Evolutionary conservation across 371 early-diverging fungal species (phyloP).

Genomic region (Amoeboaphelidium protococcarum): DNA sequence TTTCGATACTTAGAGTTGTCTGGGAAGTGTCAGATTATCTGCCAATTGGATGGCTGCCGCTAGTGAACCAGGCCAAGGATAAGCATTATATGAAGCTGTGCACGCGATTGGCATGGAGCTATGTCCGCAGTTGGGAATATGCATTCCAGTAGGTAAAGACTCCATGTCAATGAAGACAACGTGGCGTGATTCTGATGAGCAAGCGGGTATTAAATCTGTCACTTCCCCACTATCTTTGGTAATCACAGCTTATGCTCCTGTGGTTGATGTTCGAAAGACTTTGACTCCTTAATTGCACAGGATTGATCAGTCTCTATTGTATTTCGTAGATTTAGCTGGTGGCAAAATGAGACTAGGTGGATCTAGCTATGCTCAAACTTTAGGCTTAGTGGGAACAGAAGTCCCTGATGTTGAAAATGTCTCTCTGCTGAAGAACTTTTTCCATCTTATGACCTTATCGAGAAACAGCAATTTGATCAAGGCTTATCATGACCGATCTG

Average conservation of each 20-base stretch:
- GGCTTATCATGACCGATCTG: constrained; percentile 90
- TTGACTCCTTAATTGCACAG: constrained; percentile 60
- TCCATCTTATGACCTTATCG: constrained; percentile 32
- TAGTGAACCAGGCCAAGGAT: constrained; percentile 64
- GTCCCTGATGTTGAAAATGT: constrained; percentile 66
- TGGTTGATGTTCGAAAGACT: constrained; percentile 48
- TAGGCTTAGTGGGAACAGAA: constrained; percentile 38
- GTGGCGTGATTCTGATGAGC: constrained; percentile 23
- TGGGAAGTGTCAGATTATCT: constrained; percentile 46
- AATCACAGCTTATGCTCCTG: constrained; percentile 72
- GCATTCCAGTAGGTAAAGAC: constrained; percentile 92
- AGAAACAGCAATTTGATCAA: constrained; percentile 19
- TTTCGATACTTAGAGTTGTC: constrained; percentile 9
- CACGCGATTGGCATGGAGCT: constrained; percentile 71
- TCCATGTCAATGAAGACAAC: constrained; percentile 93
- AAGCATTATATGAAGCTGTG: constrained; percentile 72
- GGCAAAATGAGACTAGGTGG: constrained; percentile 75
- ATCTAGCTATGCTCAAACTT: constrained; percentile 73
- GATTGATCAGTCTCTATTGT: constrained; percentile 16
- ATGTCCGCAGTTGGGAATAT: constrained; percentile 67
- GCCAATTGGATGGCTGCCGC: constrained; percentile 97
- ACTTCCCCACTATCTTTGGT: constrained; percentile 66
- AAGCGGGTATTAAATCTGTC: constrained; percentile 33
- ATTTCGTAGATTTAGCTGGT: constrained; percentile 53
- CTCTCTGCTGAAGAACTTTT: constrained; percentile 36